phyloP scores from a whole-genome alignment of 768 basidiomycete species.

The Galerina sulciceps region DNA sequence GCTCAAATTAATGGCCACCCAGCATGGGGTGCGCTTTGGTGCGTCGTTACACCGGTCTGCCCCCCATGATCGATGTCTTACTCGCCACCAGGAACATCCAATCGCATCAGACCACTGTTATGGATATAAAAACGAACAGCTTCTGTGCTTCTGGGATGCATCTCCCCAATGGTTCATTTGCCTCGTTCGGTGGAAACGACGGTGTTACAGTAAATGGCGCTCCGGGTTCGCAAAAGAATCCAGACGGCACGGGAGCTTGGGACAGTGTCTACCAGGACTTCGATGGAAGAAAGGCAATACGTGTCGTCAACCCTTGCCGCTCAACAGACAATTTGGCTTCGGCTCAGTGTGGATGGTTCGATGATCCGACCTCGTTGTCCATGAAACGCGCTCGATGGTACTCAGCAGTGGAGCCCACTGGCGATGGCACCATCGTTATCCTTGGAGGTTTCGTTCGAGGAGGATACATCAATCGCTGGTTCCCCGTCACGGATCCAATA shows the following conservation, averaged over 20 bases:
- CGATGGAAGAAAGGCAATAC: constrained; percentile 80
- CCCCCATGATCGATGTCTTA: background rate
- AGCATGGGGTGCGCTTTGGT: constrained; percentile 77
- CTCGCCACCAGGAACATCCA: constrained; percentile 57
- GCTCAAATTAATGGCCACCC: constrained; percentile 69
- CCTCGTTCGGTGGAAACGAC: constrained; percentile 77
- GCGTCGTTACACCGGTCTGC: constrained; percentile 1
- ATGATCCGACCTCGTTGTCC: constrained; percentile 59
- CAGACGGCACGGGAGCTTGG: constrained; percentile 52
- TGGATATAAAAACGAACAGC: constrained; percentile 74
- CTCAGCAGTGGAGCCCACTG: constrained; percentile 71
- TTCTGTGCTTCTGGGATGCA: constrained; percentile 87
- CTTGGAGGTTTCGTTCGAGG: constrained; percentile 83
- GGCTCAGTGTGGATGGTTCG: constrained; percentile 71
- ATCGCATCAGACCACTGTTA: constrained; percentile 57
- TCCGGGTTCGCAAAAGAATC: constrained; percentile 53
- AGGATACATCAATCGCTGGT: constrained; percentile 80
- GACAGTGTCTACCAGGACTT: constrained; percentile 78
- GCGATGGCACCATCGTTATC: constrained; percentile 78
- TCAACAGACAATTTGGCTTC: constrained; percentile 48
- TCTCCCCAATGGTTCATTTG: constrained; percentile 76
- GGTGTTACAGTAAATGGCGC: constrained; percentile 72
- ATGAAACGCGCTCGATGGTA: constrained; percentile 82
- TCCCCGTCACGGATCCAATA: constrained; percentile 66
- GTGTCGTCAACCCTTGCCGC: constrained; percentile 80